Evolutionary conservation across 2,329 filamentous ascomycete genomes (phyloP).

Genomic region (Fusarium sp.): DNA sequence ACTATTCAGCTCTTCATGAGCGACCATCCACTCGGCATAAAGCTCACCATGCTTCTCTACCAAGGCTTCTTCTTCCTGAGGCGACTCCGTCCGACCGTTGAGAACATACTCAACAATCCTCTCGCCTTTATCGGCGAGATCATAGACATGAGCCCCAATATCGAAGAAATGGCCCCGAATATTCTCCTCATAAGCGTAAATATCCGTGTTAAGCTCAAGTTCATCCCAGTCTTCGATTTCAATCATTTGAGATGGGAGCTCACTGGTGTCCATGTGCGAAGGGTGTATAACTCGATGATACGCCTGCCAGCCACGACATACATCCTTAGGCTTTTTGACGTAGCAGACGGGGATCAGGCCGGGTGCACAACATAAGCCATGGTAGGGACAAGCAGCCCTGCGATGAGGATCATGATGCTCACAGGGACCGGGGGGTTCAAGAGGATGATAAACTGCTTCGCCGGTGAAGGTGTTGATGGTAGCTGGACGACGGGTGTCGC

Average conservation of each 20-base stretch:
- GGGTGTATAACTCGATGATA: constrained; percentile 22
- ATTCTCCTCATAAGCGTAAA: constrained; percentile 8
- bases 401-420: not conserved
- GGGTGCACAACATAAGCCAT: constrained; percentile 15
- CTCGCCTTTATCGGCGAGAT: not conserved
- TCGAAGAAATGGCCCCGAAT: constrained; percentile 29
- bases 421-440: constrained; percentile 21
- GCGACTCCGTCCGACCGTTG: rapidly evolving
- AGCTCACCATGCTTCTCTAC: constrained; percentile 2
- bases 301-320: constrained; percentile 21
- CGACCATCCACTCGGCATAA: constrained; percentile 5
- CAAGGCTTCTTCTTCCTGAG: not conserved
- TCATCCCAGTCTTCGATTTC: not conserved
- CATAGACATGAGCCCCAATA: constrained; percentile 9
- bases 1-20: not conserved
- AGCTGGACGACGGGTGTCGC: constrained; percentile 32
- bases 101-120: not conserved
- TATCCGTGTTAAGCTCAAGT: not conserved
- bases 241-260: not conserved
- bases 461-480: constrained; percentile 13
- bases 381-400: not conserved
- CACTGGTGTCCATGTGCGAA: not conserved
- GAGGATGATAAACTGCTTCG: constrained; percentile 20
- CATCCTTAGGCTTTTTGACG: rapidly evolving
- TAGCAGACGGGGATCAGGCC: constrained; percentile 8